Conservation (phyloP, 306 rosid species). For the Aeschynomene evenia region DNA sequence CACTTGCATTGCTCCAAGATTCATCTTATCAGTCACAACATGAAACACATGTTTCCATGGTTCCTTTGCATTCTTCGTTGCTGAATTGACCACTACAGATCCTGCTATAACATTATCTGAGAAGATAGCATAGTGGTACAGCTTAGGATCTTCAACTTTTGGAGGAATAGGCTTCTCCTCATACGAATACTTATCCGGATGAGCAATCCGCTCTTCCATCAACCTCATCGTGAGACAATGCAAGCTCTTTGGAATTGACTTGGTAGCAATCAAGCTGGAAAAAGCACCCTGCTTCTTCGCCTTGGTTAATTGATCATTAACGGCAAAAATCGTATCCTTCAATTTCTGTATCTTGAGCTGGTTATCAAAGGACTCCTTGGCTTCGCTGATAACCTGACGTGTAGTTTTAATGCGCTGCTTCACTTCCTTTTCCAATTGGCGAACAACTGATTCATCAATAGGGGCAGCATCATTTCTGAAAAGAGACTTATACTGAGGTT, state of each 20-base stretch:
- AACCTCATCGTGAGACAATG: conserved; percentile 74
- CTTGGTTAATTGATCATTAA: conserved; percentile 79
- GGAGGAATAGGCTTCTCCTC: conserved; percentile 62
- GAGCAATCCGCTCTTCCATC: conserved; percentile 75
- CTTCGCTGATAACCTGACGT: conserved; percentile 76
- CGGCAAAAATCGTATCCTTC: conserved; percentile 85
- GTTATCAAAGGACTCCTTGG: conserved; percentile 87
- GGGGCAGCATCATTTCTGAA: conserved; percentile 54
- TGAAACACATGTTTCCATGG: conserved; percentile 89
- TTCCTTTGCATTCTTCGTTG: conserved; percentile 72
- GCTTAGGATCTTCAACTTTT: conserved; percentile 66
- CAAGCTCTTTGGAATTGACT: conserved; percentile 78
- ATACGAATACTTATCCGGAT: conserved; percentile 58
- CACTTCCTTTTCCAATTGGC: conserved; percentile 90
- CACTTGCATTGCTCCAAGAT: conserved; percentile 92
- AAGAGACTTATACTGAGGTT: conserved; percentile 55
- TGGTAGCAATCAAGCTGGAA: conserved; percentile 84
- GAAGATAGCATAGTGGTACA: conserved; percentile 81
- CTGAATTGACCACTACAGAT: conserved; percentile 82
- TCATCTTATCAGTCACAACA: conserved; percentile 90
- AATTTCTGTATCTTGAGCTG: conserved; percentile 95
- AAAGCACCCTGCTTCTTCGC: conserved; percentile 97
- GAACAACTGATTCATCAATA: conserved; percentile 67
- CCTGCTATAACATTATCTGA: conserved; percentile 81
- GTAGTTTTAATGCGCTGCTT: conserved; percentile 82